Base-by-base conservation (phyloP, 2,329 filamentous ascomycete genomes). In the Teratosphaeria zuluensis region DNA sequence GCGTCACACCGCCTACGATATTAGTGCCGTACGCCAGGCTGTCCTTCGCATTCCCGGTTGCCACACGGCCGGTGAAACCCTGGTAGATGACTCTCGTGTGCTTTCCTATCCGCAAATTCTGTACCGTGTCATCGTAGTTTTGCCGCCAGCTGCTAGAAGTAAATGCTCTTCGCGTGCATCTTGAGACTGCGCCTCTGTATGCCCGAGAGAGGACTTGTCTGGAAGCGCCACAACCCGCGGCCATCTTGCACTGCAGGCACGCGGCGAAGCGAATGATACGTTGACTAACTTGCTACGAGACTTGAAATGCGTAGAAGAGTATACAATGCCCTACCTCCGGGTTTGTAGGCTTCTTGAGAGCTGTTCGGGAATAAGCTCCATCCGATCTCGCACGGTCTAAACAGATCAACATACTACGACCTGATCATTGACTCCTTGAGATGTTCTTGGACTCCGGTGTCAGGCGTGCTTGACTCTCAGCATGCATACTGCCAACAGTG, bases 21-120 rank as follows among this genome's bases (percentile, higher is more conserved):
- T 89, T 87, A 46, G 89, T 92, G 12, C 89, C 89, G 81, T 87
- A 92, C 72, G 79, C 83, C 59, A 92, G 75, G 12, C 87, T 90
- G 70, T 91, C 87, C 71, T 83, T 82, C 33, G 88, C 88, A 73
- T 92, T 91, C 64, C 83, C 82, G 1, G 88, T 92, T 11, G 88
- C 87, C 74, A 84, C 77, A 63, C 77, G 77, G 74, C 85, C 85
- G 19, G 86, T 89, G 70, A 88, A 88, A 1, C 85, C 86, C 67
- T 89, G 86, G 66, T 87, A 89, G 58, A 88, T 80, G 59, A 89
- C 85, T 55, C 80, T 78, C 0, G 86, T 88, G 33, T 87, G 80
- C 32, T 78, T 76, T 16, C 84, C 84, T 64, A 89, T 87, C 64
- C 81, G 85, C 60, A 89, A 75, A 66, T 88, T 87, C 3, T 76